Percentiles rank a stretch among this genome's conserved stretches.
Conservation (phyloP, 495 filamentous ascomycete species). For the Aspergillus sparsus region DNA sequence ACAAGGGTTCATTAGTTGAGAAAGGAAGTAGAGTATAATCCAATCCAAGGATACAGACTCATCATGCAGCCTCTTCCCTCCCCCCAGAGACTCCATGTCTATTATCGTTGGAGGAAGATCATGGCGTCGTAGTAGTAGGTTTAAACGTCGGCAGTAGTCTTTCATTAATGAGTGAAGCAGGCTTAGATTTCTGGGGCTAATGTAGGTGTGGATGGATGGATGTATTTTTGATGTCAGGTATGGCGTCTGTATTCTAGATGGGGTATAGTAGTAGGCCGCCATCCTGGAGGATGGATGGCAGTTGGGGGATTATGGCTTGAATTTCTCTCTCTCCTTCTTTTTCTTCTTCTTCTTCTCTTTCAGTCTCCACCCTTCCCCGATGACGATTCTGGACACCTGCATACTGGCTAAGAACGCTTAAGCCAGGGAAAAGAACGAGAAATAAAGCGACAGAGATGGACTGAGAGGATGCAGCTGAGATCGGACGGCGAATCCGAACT, state of each 20-base stretch:
- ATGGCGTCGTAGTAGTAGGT: background rate
- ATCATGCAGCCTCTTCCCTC: background rate
- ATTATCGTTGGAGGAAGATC: conserved; percentile 1
- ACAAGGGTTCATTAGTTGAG: conserved; percentile 3
- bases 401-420: conserved; percentile 23
- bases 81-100: background rate
- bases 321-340: too few relatives aligned
- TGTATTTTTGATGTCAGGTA: conserved; percentile 12
- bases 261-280: background rate
- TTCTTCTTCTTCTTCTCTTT: background rate
- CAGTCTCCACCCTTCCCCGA: conserved; percentile 19
- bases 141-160: background rate
- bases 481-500: conserved; percentile 29
- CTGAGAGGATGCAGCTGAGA: conserved; percentile 25
- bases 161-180: background rate
- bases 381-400: conserved; percentile 33
- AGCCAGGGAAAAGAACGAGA: conserved; percentile 6
- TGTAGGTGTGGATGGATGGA: conserved; percentile 5
- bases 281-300: background rate
- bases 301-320: background rate
- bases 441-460: conserved; percentile 1
- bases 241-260: background rate
- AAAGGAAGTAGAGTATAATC: background rate
- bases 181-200: conserved; percentile 6
- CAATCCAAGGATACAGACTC: background rate